These are phyloP conservation scores for Penicillium daleae DNA, from an alignment of 495 filamentous ascomycete species.

Conservation along the genomic window DNA sequence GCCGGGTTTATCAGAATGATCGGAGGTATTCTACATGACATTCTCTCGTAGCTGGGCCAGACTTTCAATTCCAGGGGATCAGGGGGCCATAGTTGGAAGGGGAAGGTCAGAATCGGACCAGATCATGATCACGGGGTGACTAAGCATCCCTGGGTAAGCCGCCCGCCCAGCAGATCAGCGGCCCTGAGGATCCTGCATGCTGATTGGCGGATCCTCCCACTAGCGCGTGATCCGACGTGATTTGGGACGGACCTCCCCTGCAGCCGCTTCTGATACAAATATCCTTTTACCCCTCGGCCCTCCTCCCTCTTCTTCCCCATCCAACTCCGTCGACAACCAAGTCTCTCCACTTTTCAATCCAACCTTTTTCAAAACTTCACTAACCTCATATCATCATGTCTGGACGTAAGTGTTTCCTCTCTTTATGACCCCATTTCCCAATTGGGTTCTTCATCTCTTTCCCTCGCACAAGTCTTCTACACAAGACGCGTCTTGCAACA, in stretches of 20 bases:
- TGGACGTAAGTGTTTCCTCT: slow-evolving; percentile 62
- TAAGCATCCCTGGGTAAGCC: slow-evolving; percentile 11
- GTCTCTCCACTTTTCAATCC: slow-evolving; percentile 41
- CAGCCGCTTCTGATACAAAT: slow-evolving; percentile 48
- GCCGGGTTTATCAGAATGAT: slow-evolving; percentile 24
- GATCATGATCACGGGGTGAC: slow-evolving; percentile 28
- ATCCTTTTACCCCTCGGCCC: slow-evolving; percentile 40
- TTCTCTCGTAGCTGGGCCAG: background rate
- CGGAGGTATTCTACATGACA: slow-evolving; percentile 13
- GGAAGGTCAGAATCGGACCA: slow-evolving; percentile 12
- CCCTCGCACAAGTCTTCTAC: background rate
- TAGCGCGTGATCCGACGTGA: slow-evolving; percentile 48
- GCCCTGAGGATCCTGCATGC: slow-evolving; percentile 31
- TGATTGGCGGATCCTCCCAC: slow-evolving; percentile 46
- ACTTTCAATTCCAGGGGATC: background rate
- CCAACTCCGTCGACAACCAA: slow-evolving; percentile 38
- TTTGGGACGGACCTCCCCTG: slow-evolving; percentile 3
- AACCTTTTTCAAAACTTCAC: slow-evolving; percentile 35
- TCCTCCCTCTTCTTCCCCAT: slow-evolving; percentile 46
- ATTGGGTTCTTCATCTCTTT: slow-evolving; percentile 3
- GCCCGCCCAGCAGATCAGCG: slow-evolving; percentile 34
- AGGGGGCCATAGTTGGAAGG: background rate
- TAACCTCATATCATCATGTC: slow-evolving; percentile 59
- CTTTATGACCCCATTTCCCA: background rate
- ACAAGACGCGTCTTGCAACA: slow-evolving; percentile 27